These are phyloP conservation scores for Coprinopsis cinerea DNA, from an alignment of 768 basidiomycete species.

Conservation along the genomic window DNA sequence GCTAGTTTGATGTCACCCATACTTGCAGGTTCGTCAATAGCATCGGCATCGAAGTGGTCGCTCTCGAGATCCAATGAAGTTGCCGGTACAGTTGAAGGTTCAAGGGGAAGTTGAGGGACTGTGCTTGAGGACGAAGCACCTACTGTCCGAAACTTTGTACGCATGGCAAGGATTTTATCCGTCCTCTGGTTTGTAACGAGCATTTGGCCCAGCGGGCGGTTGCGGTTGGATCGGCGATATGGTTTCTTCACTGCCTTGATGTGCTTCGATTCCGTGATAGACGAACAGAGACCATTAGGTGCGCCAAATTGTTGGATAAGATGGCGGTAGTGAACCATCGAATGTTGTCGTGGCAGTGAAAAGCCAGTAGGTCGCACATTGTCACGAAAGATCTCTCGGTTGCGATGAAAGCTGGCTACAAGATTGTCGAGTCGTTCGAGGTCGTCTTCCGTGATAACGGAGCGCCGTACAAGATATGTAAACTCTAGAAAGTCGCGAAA, in stretches of 20 bases:
- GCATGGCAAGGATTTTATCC: slow-evolving; percentile 16
- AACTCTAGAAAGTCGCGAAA: too few species aligned
- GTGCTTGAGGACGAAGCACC: background rate
- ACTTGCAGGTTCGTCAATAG: background rate
- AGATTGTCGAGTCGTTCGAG: background rate
- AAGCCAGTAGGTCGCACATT: background rate
- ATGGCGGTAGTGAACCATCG: slow-evolving; percentile 8
- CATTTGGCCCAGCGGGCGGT: slow-evolving; percentile 19
- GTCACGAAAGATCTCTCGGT: background rate
- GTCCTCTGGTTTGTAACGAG: slow-evolving; percentile 16
- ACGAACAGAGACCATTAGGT: slow-evolving; percentile 16
- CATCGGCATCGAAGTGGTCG: background rate
- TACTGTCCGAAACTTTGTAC: background rate
- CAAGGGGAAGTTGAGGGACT: too few species aligned
- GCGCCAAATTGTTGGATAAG: slow-evolving; percentile 10
- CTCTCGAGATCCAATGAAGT: background rate
- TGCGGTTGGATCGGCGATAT: slow-evolving; percentile 7
- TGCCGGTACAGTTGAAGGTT: background rate
- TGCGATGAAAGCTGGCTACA: background rate
- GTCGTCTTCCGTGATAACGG: too few species aligned
- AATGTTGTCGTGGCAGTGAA: slow-evolving; percentile 7
- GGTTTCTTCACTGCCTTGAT: slow-evolving; percentile 15
- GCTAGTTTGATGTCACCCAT: background rate
- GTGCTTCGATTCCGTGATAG: slow-evolving; percentile 18
- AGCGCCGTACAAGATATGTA: too few species aligned